Base-by-base conservation (phyloP, 1,139 yeast species). In the Geotrichum histeridarum region DNA sequence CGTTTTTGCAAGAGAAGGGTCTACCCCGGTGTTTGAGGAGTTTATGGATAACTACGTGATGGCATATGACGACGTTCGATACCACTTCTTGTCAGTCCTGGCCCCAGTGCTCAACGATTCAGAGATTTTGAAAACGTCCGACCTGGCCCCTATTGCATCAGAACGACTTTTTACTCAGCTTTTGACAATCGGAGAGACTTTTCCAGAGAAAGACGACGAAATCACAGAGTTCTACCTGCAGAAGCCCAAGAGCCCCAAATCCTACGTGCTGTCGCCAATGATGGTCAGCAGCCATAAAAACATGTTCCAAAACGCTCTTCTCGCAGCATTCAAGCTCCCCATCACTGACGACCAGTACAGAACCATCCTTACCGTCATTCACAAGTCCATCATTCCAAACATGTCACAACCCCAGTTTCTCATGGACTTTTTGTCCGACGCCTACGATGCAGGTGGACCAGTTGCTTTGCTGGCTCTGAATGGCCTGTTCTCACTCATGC, bases 391-490 rank as follows among this genome's bases (percentile, higher is more conserved):
- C 50, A 84, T 93, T 39, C 97, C 98, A 43, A 79, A 77, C 65
- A 79, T 90, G 78, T 77, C 81, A 44, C 84, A 83, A 60, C 96
- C 98, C 1, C 86, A 88, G 50, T 77, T 81, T 59, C 73, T 93
- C 52, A 89, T 93, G 96, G 99, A 93, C 70, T 93, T 91, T 68
- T 75, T 93, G 58, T 89, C 97, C 1, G 95, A 88, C 59, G 84
- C 95, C 4, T 91, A 90, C 68, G 77, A 81, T 50, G 76, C 80
- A 18, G 87, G 85, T 27, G 84, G 83, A 4, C 78, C 85, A 12
- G 76, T 88, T 8, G 87, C 96, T 8, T 80, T 93, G 50, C 73
- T 94, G 56, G 86, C 98, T 3, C 76, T 93, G 61, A 91, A 90
- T 67, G 95, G 97, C 35, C 75, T 93, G 57, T 93, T 89, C 70